phyloP scores from a whole-genome alignment of 345 rosid species.

The Citrus trifoliata region DNA sequence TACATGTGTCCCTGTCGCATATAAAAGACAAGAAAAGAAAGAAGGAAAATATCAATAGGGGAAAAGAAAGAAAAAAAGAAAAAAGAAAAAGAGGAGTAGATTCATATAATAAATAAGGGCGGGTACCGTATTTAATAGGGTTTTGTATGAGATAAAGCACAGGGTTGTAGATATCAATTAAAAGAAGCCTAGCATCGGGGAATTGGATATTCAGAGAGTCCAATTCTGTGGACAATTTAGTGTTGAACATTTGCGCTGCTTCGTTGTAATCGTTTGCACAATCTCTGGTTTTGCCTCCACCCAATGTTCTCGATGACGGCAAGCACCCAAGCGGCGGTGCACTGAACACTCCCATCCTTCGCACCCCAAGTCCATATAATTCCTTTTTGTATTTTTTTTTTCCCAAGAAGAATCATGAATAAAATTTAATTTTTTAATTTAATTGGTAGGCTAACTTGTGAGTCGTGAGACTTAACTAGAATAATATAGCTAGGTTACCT shows the following conservation, averaged over 20 bases:
- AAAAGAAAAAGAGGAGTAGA: not conserved
- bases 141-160: slow-evolving; percentile 46
- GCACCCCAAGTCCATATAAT: slow-evolving; percentile 41
- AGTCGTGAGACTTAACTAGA: too few species aligned
- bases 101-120: too few species aligned
- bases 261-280: slow-evolving; percentile 34
- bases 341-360: slow-evolving; percentile 38
- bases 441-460: too few species aligned
- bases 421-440: too few species aligned
- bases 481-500: slow-evolving; percentile 24
- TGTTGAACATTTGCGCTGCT: slow-evolving; percentile 42
- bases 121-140: slow-evolving; percentile 51
- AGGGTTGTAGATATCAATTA: slow-evolving; percentile 50
- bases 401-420: too few species aligned
- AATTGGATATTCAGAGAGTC: slow-evolving; percentile 30
- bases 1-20: too few species aligned
- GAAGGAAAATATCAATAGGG: not conserved
- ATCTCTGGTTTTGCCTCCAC: slow-evolving; percentile 20
- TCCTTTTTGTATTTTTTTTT: slow-evolving; percentile 19
- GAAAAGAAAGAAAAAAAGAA: not conserved
- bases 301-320: slow-evolving; percentile 38
- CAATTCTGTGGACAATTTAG: slow-evolving; percentile 26
- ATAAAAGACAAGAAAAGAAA: too few species aligned
- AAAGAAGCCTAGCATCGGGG: slow-evolving; percentile 29
- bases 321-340: slow-evolving; percentile 60